A percentile compares a stretch with the other conserved stretches of the same genome.
These are phyloP conservation scores for Dianthus caryophyllus DNA, from an alignment of 148 eudicot species.

Conservation along the genomic window DNA sequence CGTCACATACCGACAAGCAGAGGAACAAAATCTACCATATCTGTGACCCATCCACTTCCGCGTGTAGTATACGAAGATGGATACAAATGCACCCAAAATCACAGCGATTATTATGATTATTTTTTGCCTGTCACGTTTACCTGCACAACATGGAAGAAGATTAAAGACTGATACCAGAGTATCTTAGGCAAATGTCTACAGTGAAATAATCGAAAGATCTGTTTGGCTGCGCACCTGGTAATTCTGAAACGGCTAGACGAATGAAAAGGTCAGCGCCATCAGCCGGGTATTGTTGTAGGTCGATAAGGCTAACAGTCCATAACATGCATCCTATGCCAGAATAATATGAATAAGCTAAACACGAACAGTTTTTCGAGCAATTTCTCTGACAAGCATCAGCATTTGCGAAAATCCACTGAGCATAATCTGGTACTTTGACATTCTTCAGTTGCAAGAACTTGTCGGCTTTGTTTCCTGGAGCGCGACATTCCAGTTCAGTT, in stretches of 20 bases:
- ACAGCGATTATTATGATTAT: slow-evolving; percentile 20
- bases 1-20: not conserved
- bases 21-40: not conserved
- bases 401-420: not conserved
- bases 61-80: slow-evolving; percentile 14
- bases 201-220: not conserved
- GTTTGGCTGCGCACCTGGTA: slow-evolving; percentile 12
- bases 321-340: slow-evolving; percentile 40
- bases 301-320: slow-evolving; percentile 36
- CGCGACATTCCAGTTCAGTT: slow-evolving; percentile 27
- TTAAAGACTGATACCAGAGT: no score
- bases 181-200: no score
- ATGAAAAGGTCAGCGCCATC: slow-evolving; percentile 34
- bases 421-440: slow-evolving; percentile 36
- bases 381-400: slow-evolving; percentile 27
- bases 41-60: slow-evolving; percentile 23
- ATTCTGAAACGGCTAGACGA: slow-evolving; percentile 36
- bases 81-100: slow-evolving; percentile 9
- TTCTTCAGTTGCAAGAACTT: slow-evolving; percentile 31
- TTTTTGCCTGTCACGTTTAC: slow-evolving; percentile 6
- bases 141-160: slow-evolving; percentile 15
- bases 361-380: slow-evolving; percentile 38
- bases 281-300: slow-evolving; percentile 28
- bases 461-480: slow-evolving; percentile 26
- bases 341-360: slow-evolving; percentile 37